These are phyloP conservation scores for Pythium oligandrum DNA, from an alignment of 352 stramenopile genomes.

Conservation along the genomic window DNA sequence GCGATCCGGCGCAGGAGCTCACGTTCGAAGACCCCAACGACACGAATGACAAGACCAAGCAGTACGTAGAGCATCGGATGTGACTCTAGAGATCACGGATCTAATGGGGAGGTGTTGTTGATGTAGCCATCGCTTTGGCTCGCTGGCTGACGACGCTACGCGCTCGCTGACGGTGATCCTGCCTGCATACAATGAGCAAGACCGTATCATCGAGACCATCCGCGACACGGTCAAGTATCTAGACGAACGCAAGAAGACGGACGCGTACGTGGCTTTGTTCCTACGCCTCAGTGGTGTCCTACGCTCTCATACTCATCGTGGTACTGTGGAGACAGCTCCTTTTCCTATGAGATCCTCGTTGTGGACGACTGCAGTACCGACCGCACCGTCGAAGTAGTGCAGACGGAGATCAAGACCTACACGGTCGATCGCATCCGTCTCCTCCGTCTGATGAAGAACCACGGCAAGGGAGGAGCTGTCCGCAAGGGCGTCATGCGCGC, in stretches of 20 bases:
- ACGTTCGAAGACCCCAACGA: slow-evolving; percentile 53
- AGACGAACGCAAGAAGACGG: slow-evolving; percentile 40
- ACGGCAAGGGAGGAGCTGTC: slow-evolving; percentile 90
- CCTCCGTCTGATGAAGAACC: slow-evolving; percentile 79
- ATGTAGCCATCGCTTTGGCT: slow-evolving; percentile 46
- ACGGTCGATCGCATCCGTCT: slow-evolving; percentile 64
- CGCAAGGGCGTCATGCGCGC: slow-evolving; percentile 86
- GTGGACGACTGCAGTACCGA: slow-evolving; percentile 92
- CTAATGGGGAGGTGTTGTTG: background rate
- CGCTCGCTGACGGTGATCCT: slow-evolving; percentile 89
- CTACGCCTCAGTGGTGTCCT: background rate
- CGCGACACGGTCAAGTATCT: slow-evolving; percentile 87
- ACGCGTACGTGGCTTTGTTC: slow-evolving; percentile 27
- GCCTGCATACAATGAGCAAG: slow-evolving; percentile 93
- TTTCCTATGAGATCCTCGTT: slow-evolving; percentile 88
- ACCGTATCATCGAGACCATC: slow-evolving; percentile 90
- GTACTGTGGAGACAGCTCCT: slow-evolving; percentile 13
- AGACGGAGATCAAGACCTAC: slow-evolving; percentile 41
- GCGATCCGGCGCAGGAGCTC: slow-evolving; percentile 49
- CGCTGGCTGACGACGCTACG: slow-evolving; percentile 44
- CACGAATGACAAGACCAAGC: slow-evolving; percentile 18
- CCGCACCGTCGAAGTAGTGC: slow-evolving; percentile 65
- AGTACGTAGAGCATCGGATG: slow-evolving; percentile 22
- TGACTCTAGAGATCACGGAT: background rate
- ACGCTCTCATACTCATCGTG: background rate